Conservation (phyloP, 192 early-diverging fungal species). For the Lobosporangium transversale region DNA sequence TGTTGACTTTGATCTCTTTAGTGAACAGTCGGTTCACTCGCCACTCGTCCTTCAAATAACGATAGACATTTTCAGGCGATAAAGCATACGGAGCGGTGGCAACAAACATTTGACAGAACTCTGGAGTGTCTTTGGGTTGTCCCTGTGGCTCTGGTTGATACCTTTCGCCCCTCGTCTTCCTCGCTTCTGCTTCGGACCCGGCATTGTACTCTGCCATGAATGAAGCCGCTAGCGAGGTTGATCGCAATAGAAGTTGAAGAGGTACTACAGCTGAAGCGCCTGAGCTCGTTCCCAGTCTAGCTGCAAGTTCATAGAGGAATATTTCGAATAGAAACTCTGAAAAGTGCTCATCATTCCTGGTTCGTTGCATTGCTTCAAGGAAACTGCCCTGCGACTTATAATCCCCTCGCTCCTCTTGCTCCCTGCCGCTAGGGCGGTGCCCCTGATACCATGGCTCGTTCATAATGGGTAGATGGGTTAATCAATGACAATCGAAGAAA, state of each 20-base stretch:
- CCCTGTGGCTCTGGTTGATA: no score
- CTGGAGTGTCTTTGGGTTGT: background rate
- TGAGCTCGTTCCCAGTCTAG: no score
- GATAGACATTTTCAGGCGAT: slow-evolving; percentile 5
- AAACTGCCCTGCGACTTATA: no score
- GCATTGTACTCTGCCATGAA: slow-evolving; percentile 4
- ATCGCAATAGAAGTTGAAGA: no score
- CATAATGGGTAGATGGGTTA: no score
- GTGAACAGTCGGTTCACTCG: slow-evolving; percentile 21
- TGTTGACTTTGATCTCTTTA: slow-evolving; percentile 11
- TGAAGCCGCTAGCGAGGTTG: background rate
- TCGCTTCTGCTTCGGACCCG: no score
- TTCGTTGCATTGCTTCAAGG: slow-evolving; percentile 5
- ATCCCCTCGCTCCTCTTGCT: background rate
- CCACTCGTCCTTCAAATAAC: slow-evolving; percentile 27
- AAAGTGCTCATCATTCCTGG: slow-evolving; percentile 35
- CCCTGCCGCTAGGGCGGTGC: no score
- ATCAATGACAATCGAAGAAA: no score
- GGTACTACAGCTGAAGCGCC: no score
- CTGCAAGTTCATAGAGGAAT: slow-evolving; percentile 38
- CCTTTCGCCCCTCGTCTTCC: no score
- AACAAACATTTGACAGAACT: slow-evolving; percentile 16
- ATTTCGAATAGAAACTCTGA: slow-evolving; percentile 45
- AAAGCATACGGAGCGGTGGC: slow-evolving; percentile 27
- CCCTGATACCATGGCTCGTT: no score